Percentiles rank a stretch among this genome's conserved stretches.
phyloP scores from a whole-genome alignment of 1,139 yeast genomes.

The Kodamaea sp. region DNA sequence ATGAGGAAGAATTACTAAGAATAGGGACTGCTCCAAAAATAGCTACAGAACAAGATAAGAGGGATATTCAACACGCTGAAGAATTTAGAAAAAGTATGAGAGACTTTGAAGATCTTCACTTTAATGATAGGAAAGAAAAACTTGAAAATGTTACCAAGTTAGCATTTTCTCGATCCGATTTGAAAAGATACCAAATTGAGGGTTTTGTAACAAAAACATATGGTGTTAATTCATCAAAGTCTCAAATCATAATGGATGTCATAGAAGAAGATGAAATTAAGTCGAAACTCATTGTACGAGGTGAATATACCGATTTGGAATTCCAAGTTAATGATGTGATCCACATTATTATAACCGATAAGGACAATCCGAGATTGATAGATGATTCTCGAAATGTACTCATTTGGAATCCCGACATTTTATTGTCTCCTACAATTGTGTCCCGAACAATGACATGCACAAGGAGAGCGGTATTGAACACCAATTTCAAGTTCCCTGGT shows the following conservation, averaged over 20 bases:
- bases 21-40: slow-evolving; percentile 3
- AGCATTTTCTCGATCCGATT: slow-evolving; percentile 43
- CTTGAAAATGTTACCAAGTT: slow-evolving; percentile 35
- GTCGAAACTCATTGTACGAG: slow-evolving; percentile 43
- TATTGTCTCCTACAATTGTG: slow-evolving; percentile 77
- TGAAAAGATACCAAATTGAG: slow-evolving; percentile 50
- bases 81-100: slow-evolving; percentile 29
- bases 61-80: slow-evolving; percentile 24
- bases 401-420: slow-evolving; percentile 77
- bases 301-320: slow-evolving; percentile 47
- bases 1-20: slow-evolving; percentile 11
- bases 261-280: slow-evolving; percentile 26
- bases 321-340: slow-evolving; percentile 50
- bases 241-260: slow-evolving; percentile 52
- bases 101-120: slow-evolving; percentile 19
- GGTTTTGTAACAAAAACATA: slow-evolving; percentile 33
- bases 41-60: slow-evolving; percentile 2
- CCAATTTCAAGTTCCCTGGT: slow-evolving; percentile 53
- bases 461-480: slow-evolving; percentile 62
- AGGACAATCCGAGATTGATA: slow-evolving; percentile 36
- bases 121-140: slow-evolving; percentile 11
- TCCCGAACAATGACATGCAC: slow-evolving; percentile 74
- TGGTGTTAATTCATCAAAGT: slow-evolving; percentile 13
- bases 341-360: slow-evolving; percentile 52
- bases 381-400: slow-evolving; percentile 61